Conservation (phyloP, 305 asterid species). For the Fraxinus greggii region DNA sequence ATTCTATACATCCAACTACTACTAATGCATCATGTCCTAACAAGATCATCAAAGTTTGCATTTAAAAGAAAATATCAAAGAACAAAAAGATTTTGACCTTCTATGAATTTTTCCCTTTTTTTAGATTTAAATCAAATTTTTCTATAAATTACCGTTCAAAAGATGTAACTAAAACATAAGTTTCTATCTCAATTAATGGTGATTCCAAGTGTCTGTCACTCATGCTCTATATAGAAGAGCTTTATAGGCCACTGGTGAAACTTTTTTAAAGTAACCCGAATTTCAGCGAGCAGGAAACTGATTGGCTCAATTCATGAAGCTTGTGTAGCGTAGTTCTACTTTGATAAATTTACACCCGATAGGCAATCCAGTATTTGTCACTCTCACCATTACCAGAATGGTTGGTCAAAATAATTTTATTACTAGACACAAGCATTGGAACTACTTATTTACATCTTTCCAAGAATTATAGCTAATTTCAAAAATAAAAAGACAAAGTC, state of each 20-base stretch:
- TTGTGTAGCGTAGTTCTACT: not conserved
- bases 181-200: not conserved
- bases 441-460: not conserved
- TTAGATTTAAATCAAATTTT: not conserved
- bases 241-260: not conserved
- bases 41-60: not conserved
- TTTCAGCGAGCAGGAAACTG: not conserved
- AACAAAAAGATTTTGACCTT: not conserved
- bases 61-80: not conserved
- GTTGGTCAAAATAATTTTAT: too few relatives aligned
- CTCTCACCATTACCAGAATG: not conserved
- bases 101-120: not conserved
- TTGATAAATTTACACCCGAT: not conserved
- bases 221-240: not conserved
- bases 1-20: not conserved
- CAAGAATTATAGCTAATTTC: not conserved
- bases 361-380: not conserved
- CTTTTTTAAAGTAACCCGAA: not conserved
- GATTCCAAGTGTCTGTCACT: not conserved
- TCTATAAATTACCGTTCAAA: not conserved
- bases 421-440: not conserved
- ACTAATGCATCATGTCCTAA: not conserved
- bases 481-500: not conserved
- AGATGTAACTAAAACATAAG: not conserved
- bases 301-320: not conserved